Base-by-base conservation (phyloP, 1,284 basidiomycete species). In the Moesziomyces parantarcticus region DNA sequence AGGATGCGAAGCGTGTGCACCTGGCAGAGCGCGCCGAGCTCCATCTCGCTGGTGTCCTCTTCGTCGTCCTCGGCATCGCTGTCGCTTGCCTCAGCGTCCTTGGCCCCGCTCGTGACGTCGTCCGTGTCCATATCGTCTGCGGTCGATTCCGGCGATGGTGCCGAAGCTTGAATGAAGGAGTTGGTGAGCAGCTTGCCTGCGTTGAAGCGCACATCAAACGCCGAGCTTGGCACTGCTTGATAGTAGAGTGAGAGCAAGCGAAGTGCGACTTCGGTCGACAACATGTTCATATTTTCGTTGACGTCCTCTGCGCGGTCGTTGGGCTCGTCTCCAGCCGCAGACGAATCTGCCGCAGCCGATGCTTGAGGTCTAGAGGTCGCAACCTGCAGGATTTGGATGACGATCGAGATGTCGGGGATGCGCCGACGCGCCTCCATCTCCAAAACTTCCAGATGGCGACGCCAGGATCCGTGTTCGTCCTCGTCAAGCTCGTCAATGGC, bases 231-330 rank as follows among this genome's bases (percentile, higher is more conserved):
- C 14, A 97, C 84, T 47, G 89, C 90, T 23, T 87, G 87, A 76
- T 95, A 91, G 83, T 96, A 97, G 34, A 96, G 87, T 87, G 91
- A 91, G 54, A 97, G 85, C 50, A 97, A 84, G 21, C 94, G 85
- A 67, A 94, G 89, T 0, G 92, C 89, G 23, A 88, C 88, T 83
- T 97, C 94, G 0, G 89, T 88, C 22, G 95, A 85, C 69, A 97
- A 84, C 1, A 89, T 88, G 86, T 86, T 69, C 21, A 56, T 21
- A 13, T 55, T 58, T n/a, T 51, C 51, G 2, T 20, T 22, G 4
- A 18, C 18, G n/a, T 25, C 23, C 10, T 34, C 57, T 72, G 16
- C 81, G 68, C 40, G 26, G 20, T 26, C 45, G 44, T 14, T 46
- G 8, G 44, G 8, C 20, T 8, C 25, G 21, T 50, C 47, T 3